Conservation (phyloP, 2,329 filamentous ascomycete species). For the Amylocarpus encephaloides region DNA sequence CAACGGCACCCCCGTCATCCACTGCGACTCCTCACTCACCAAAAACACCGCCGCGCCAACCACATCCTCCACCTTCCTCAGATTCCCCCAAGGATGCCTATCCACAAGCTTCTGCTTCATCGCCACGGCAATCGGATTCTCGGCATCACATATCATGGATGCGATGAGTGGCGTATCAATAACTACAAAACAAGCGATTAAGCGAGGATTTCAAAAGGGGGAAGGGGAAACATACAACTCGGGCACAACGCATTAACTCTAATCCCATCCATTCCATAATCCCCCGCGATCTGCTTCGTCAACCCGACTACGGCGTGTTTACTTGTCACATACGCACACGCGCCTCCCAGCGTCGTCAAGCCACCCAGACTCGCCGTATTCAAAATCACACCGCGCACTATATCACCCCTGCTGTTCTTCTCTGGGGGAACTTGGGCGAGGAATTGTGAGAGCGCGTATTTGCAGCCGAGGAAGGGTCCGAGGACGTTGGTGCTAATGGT, state of each 20-base stretch:
- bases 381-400: constrained; percentile 25
- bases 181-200: not conserved
- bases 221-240: constrained; percentile 3
- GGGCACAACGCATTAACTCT: constrained; percentile 12
- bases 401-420: not conserved
- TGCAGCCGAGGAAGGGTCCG: constrained; percentile 32
- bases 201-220: not conserved
- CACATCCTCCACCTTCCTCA: constrained; percentile 10
- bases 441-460: constrained; percentile 27
- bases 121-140: constrained; percentile 1
- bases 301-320: constrained; percentile 11
- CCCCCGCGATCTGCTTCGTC: constrained; percentile 10
- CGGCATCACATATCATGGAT: not conserved
- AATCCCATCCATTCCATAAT: constrained; percentile 10
- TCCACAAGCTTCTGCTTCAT: constrained; percentile 1
- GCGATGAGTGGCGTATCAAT: not conserved
- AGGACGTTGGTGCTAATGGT: constrained; percentile 31
- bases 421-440: constrained; percentile 6
- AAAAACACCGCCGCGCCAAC: constrained; percentile 11
- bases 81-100: constrained; percentile 8
- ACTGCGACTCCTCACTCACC: constrained; percentile 10
- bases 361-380: constrained; percentile 23
- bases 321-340: constrained; percentile 19
- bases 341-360: constrained; percentile 9
- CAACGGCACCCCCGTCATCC: constrained; percentile 4